Evolutionary conservation across 768 basidiomycete genomes (phyloP), one percentile per base, ranked within the genome.

Genomic region (Rhizopogon rudus): DNA sequence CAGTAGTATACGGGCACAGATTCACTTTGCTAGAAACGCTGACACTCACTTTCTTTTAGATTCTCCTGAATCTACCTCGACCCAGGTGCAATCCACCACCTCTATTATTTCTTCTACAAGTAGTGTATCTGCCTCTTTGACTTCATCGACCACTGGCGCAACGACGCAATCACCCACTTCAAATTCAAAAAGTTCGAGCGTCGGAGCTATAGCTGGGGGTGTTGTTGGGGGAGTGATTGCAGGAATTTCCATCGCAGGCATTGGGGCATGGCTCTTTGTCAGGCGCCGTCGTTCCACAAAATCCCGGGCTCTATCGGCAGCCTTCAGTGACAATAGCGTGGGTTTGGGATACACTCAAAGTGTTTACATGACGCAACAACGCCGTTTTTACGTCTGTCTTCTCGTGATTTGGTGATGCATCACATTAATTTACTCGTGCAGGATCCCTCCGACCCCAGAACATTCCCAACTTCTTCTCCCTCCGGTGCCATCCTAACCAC

Each of bases 151-250:
- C 20, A 20, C 20, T 20, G 20, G 20, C 20, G 20, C 58, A 22
- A 51, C 61, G 33, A 6, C 60, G 5, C 46, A 37, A 12, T 3
- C 64, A 20, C 40, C 52, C 6, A 33, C 52, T 35, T 13, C 43
- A 22, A 33, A 56, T 41, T 42, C 60, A 44, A 57, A 40, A 17
- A 50, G 12, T n/a, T 53, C 59, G 14, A 70, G 80, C 59, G 70
- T 78, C 0, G 83, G 80, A 3, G 81, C 81, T 6, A 86, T 87
- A 40, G 75, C 79, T 2, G 84, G 83, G 2, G 81, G 81, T n/a
- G 84, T 86, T 35, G 82, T 80, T 0, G 86, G 85, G 37, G 85
- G 86, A 16, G 56, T 86, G 0, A 72, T 80, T 22, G 20, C 22
- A 25, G 73, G 66, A 17, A 54, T 81, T 17, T 77, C 78, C 43